phyloP scores from a whole-genome alignment of 257 asterid species.

The Fraxinus cuspidata region DNA sequence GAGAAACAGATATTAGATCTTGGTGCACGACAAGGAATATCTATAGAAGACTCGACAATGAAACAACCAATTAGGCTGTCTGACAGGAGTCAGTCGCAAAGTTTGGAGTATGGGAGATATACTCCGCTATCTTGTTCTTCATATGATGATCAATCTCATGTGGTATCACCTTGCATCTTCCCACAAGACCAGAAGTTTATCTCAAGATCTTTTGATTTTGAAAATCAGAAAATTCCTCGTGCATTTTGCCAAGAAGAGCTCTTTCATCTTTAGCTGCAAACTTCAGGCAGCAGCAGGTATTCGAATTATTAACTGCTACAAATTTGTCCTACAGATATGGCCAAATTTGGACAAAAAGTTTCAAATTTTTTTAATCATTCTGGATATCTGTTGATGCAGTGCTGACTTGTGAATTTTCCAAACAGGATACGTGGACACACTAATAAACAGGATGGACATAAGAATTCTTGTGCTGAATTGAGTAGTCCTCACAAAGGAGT shows the following conservation, averaged over 20 bases:
- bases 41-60: conserved; percentile 56
- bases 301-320: background rate
- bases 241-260: conserved; percentile 53
- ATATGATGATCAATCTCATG: conserved; percentile 30
- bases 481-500: conserved; percentile 32
- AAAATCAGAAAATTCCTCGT: conserved; percentile 37
- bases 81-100: conserved; percentile 37
- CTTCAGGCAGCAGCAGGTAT: conserved; percentile 52
- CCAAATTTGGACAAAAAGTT: background rate
- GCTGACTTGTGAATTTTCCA: conserved; percentile 4
- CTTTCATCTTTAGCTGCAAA: conserved; percentile 38
- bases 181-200: conserved; percentile 46
- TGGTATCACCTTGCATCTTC: conserved; percentile 39
- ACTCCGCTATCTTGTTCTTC: conserved; percentile 34
- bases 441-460: conserved; percentile 34
- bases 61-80: conserved; percentile 45
- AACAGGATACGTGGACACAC: conserved; percentile 46
- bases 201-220: conserved; percentile 43
- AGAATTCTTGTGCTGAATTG: conserved; percentile 34
- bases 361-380: background rate
- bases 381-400: background rate
- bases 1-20: conserved; percentile 73
- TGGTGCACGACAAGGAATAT: conserved; percentile 70
- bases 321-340: background rate
- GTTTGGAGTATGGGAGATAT: conserved; percentile 32